Conservation (phyloP, 225 moss, liverwort and hornwort genomes). For the Asterella californica region DNA sequence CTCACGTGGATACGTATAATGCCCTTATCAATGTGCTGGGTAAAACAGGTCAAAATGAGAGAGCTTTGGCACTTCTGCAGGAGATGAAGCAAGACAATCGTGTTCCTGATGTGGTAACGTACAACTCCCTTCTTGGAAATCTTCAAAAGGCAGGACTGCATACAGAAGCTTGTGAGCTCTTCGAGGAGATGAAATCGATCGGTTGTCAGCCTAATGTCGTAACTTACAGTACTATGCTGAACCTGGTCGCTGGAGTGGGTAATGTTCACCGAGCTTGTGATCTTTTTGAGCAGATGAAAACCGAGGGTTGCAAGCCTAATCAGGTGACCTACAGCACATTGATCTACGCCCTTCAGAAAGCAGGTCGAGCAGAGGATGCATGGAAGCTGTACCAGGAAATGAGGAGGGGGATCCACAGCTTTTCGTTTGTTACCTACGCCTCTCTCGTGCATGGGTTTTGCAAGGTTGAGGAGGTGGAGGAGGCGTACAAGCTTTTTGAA, state of each 20-base stretch:
- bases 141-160: slow-evolving; percentile 48
- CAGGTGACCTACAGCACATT: slow-evolving; percentile 55
- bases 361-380: slow-evolving; percentile 55
- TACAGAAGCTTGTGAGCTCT: slow-evolving; percentile 39
- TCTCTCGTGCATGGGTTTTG: slow-evolving; percentile 54
- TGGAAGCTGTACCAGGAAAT: slow-evolving; percentile 56
- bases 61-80: slow-evolving; percentile 39
- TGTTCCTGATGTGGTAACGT: slow-evolving; percentile 53
- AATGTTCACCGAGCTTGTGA: slow-evolving; percentile 41
- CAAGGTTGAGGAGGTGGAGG: slow-evolving; percentile 49
- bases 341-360: slow-evolving; percentile 53
- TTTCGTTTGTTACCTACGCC: slow-evolving; percentile 54
- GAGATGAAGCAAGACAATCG: slow-evolving; percentile 58
- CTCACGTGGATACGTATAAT: slow-evolving; percentile 66
- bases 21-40: slow-evolving; percentile 58
- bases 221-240: slow-evolving; percentile 62
- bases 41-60: slow-evolving; percentile 44
- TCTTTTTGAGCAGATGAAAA: slow-evolving; percentile 52
- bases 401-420: slow-evolving; percentile 38
- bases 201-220: slow-evolving; percentile 52
- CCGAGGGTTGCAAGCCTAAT: slow-evolving; percentile 46
- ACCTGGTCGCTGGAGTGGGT: slow-evolving; percentile 45
- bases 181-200: slow-evolving; percentile 47
- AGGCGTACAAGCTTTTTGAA: slow-evolving; percentile 49
- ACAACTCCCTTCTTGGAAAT: slow-evolving; percentile 52